phyloP scores from a whole-genome alignment of 305 asterid genomes.

The Ilex paraguariensis region DNA sequence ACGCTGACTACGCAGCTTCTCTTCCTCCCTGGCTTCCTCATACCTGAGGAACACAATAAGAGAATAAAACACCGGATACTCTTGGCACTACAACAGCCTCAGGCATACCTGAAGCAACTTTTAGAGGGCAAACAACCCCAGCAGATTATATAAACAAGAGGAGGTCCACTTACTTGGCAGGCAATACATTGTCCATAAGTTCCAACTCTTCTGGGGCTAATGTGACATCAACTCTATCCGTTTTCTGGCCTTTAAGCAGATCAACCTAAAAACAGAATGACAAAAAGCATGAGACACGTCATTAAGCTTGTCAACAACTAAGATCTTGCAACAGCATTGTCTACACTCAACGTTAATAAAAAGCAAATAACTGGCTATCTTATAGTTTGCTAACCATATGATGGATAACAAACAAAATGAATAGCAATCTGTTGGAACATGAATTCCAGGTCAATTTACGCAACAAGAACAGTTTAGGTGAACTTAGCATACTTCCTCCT shows the following conservation, averaged over 20 bases:
- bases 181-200: constrained; percentile 84
- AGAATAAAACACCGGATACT: constrained; percentile 5
- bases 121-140: too few species aligned
- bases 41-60: constrained; percentile 39
- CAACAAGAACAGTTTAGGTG: too few species aligned
- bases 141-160: not conserved
- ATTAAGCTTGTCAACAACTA: not conserved
- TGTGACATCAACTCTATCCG: constrained; percentile 88
- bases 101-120: too few species aligned
- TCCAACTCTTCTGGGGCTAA: constrained; percentile 94
- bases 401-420: not conserved
- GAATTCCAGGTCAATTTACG: too few species aligned
- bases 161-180: constrained; percentile 61
- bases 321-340: not conserved
- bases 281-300: not conserved
- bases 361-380: not conserved
- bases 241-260: constrained; percentile 86
- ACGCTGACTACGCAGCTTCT: constrained; percentile 72
- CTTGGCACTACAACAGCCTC: too few species aligned
- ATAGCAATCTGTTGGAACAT: too few species aligned
- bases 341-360: too few species aligned
- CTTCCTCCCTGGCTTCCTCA: constrained; percentile 99
- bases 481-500: too few species aligned
- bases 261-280: constrained; percentile 57
- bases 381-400: not conserved